A percentile compares a stretch with the other conserved stretches of the same genome.
Evolutionary conservation across 345 rosid species (phyloP).

Genomic region (Crucihimalaya himalaica): DNA sequence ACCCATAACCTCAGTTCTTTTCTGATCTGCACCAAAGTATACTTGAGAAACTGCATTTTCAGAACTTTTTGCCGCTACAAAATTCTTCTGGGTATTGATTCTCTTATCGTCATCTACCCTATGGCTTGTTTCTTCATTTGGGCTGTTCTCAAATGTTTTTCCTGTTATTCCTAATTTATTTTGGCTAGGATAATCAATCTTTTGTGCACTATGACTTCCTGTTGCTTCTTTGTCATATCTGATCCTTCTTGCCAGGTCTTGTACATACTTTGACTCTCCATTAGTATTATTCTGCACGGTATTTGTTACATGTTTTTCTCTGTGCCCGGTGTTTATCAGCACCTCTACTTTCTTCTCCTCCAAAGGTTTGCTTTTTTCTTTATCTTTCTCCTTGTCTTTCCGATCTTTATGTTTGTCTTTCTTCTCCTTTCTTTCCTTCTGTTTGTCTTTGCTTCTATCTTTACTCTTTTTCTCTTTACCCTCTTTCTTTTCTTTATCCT

Average conservation of each 20-base stretch:
- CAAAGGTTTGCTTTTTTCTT: constrained; percentile 42
- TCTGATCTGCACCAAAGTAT: constrained; percentile 36
- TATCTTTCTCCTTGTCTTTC: constrained; percentile 47
- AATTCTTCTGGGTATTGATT: constrained; percentile 42
- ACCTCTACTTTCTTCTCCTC: constrained; percentile 43
- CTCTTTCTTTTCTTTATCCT: constrained; percentile 52
- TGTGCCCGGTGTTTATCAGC: constrained; percentile 32
- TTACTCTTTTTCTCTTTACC: constrained; percentile 53
- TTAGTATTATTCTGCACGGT: constrained; percentile 37
- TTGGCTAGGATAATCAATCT: constrained; percentile 20
- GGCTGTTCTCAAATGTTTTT: constrained; percentile 13
- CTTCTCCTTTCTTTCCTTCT: constrained; percentile 45
- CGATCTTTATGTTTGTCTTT: constrained; percentile 50
- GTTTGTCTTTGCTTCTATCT: constrained; percentile 55
- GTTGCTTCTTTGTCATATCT: constrained; percentile 49
- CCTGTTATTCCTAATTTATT: constrained; percentile 28
- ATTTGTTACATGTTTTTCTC: constrained; percentile 38
- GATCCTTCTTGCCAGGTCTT: constrained; percentile 58
- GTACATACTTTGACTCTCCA: constrained; percentile 50
- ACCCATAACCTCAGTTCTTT: constrained; percentile 41
- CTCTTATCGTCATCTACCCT: constrained; percentile 41
- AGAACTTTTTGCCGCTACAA: constrained; percentile 29
- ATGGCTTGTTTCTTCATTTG: constrained; percentile 34
- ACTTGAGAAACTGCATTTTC: constrained; percentile 37
- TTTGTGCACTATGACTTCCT: constrained; percentile 41